These are phyloP conservation scores for Gamarada debralockiae DNA, from an alignment of 495 filamentous ascomycete genomes.

Conservation along the genomic window DNA sequence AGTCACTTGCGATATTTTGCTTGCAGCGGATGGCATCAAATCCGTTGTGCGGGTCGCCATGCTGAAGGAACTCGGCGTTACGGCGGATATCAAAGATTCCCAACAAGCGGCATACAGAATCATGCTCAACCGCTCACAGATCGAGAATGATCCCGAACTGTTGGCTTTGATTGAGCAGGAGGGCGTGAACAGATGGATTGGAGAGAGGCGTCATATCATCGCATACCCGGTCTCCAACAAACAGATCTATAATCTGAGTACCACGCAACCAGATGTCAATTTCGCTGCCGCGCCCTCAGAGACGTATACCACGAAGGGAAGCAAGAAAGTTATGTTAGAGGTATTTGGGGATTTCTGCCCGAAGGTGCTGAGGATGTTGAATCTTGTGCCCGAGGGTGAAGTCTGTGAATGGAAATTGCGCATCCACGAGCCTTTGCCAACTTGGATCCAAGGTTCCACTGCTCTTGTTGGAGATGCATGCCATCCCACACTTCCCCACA, in stretches of 20 bases:
- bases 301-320: conserved; percentile 71
- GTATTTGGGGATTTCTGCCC: conserved; percentile 72
- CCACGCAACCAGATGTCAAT: conserved; percentile 68
- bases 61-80: conserved; percentile 50
- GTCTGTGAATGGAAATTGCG: conserved; percentile 80
- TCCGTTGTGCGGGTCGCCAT: conserved; percentile 57
- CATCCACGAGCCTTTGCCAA: conserved; percentile 62
- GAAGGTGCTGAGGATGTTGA: conserved; percentile 65
- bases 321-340: conserved; percentile 61
- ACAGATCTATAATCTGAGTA: conserved; percentile 74
- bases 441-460: conserved; percentile 60
- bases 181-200: conserved; percentile 76
- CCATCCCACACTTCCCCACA: conserved; percentile 73
- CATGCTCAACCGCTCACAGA: conserved; percentile 66
- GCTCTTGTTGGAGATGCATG: conserved; percentile 76
- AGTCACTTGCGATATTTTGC: conserved; percentile 62
- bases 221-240: conserved; percentile 74
- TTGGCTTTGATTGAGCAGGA: conserved; percentile 48
- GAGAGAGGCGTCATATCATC: conserved; percentile 73
- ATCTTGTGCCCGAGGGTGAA: conserved; percentile 73
- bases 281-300: conserved; percentile 68
- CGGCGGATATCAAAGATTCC: conserved; percentile 61
- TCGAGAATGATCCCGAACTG: conserved; percentile 61
- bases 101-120: conserved; percentile 79
- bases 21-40: conserved; percentile 74